These are phyloP conservation scores for Leccinum pachyderme DNA, from an alignment of 1,284 basidiomycete genomes.

Conservation along the genomic window DNA sequence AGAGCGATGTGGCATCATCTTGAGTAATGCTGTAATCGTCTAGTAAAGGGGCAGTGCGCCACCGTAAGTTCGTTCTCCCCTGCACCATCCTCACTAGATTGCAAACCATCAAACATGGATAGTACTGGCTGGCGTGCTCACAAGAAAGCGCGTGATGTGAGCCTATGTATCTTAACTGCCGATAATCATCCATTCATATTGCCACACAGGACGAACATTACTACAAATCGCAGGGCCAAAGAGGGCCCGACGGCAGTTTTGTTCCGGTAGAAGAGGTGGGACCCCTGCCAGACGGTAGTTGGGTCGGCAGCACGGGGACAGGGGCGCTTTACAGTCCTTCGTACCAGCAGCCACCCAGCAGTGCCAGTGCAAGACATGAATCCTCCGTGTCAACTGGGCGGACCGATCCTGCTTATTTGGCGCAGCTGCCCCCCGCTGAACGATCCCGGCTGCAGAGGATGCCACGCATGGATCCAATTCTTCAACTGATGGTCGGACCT, in stretches of 20 bases:
- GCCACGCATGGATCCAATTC: conserved; percentile 66
- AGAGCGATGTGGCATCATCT: not conserved
- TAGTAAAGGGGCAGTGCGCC: not conserved
- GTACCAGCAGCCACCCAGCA: conserved; percentile 5
- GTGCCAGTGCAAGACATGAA: conserved; percentile 9
- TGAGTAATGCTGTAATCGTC: not conserved
- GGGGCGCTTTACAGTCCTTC: conserved; percentile 29
- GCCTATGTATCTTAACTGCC: not conserved
- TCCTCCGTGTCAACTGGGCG: conserved; percentile 4
- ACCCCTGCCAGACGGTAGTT: conserved; percentile 50
- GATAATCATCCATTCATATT: not conserved
- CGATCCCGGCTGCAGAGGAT: conserved; percentile 55
- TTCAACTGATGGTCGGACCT: conserved; percentile 84
- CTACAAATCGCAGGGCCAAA: conserved; percentile 35
- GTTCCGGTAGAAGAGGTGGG: conserved; percentile 52
- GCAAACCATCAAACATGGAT: conserved; percentile 47
- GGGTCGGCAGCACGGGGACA: conserved; percentile 53
- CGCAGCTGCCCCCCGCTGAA: conserved; percentile 59
- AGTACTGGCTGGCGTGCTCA: conserved; percentile 67
- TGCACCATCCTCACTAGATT: not conserved
- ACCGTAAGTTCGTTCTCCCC: not conserved
- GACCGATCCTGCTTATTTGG: conserved; percentile 38
- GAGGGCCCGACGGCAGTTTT: conserved; percentile 51
- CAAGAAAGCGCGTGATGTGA: conserved; percentile 48
- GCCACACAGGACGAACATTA: conserved; percentile 42